Conservation (phyloP, 2,329 filamentous ascomycete species). For the Geoglossum cookeanum region DNA sequence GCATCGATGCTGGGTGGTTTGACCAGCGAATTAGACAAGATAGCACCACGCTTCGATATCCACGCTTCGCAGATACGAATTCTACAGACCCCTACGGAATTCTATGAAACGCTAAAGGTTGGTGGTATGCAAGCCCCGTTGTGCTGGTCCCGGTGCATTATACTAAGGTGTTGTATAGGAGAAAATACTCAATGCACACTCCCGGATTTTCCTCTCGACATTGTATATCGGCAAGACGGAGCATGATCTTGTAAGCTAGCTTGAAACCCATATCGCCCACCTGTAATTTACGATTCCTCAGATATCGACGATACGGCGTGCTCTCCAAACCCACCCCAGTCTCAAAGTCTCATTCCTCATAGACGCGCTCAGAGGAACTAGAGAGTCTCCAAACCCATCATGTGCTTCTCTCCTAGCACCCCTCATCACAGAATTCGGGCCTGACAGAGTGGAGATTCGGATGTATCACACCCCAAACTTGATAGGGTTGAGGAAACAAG, state of each 20-base stretch:
- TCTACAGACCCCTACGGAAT: conserved; percentile 62
- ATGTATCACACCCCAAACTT: conserved; percentile 98
- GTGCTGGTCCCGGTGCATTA: not conserved
- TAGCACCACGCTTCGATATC: conserved; percentile 82
- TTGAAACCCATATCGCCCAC: not conserved
- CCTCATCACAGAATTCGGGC: conserved; percentile 66
- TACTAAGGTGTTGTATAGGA: conserved; percentile 27
- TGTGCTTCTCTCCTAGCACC: conserved; percentile 76
- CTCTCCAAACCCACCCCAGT: conserved; percentile 52
- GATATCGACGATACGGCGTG: conserved; percentile 59
- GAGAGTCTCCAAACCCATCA: conserved; percentile 70
- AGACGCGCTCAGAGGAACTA: conserved; percentile 75
- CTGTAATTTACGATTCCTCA: conserved; percentile 15
- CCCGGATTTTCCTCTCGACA: conserved; percentile 79
- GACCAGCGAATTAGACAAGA: conserved; percentile 60
- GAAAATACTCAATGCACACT: conserved; percentile 65
- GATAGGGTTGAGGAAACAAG: conserved; percentile 64
- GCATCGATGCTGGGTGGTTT: conserved; percentile 36
- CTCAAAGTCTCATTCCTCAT: conserved; percentile 78
- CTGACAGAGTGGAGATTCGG: conserved; percentile 70
- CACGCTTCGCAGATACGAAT: conserved; percentile 63
- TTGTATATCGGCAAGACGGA: conserved; percentile 92
- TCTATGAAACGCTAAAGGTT: conserved; percentile 83
- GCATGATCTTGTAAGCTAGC: conserved; percentile 47
- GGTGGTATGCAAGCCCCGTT: conserved; percentile 2